Evolutionary conservation across 768 basidiomycete genomes (phyloP), one percentile per base, ranked within the genome.

Genomic region (Calocybe indica): DNA sequence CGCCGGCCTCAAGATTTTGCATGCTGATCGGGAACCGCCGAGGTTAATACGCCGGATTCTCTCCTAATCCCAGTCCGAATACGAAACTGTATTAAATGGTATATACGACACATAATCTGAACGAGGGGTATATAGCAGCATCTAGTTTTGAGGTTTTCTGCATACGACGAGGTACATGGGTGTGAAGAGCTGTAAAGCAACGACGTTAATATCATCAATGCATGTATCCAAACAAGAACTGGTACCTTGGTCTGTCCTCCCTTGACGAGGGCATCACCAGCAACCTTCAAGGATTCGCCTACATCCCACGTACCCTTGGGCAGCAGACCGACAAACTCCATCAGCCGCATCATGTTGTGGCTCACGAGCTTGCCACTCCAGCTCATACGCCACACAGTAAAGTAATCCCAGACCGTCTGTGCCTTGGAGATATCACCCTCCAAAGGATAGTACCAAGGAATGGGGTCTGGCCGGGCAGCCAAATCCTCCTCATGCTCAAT

Each of bases 391-490:
- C 86, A 91, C 33, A 90, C 86, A 7, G 85, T 88, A 54, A 92
- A 70, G 53, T 82, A 83, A 63, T 97, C 96, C 89, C 92, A 96
- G 33, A 81, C 60, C 1, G 94, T 97, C 72, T 99, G 95, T 2
- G 92, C 88, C 68, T 97, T 96, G 53, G 69, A 59, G 52, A 96
- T 75, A 64, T 99, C 91, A 52, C 96, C 95, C 66, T 96, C 93
- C 28, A 98, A 76, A 0, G 94, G 93, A 67, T 97, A 98, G 68
- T 94, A 99, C 96, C 96, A 99, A 0, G 85, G 81, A 34, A 91
- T 68, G 8, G 65, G 63, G 56, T 90, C 91, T 0, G 75, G 71
- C 38, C 93, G 86, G 29, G 86, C 88, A 4, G 95, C 95, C 37
- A 99, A 75, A 63, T 99, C 95, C 59, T 99, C 95, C 61, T 95